Evolutionary conservation across 2,329 filamentous ascomycete species (phyloP).

Genomic region (Colletotrichum higginsianum): DNA sequence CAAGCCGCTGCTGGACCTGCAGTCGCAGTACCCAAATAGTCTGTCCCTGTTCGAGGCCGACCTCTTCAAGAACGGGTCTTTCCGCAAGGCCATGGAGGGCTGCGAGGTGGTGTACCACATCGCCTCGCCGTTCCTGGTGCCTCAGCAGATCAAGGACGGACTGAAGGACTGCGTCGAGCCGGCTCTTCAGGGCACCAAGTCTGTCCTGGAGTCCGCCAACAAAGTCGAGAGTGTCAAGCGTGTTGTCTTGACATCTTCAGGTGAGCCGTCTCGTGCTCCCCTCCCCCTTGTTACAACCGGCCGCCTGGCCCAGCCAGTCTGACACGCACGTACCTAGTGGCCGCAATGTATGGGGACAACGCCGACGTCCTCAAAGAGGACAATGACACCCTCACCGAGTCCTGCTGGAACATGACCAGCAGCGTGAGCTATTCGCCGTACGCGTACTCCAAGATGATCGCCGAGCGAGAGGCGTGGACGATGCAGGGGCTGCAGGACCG

Average conservation of each 20-base stretch:
- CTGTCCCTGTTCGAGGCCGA: constrained; percentile 50
- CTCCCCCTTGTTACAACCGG: too few relatives aligned
- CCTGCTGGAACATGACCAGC: constrained; percentile 18
- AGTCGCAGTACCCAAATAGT: constrained; percentile 35
- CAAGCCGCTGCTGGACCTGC: constrained; percentile 43
- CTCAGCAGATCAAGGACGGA: constrained; percentile 46
- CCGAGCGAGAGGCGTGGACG: constrained; percentile 44
- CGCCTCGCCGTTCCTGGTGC: constrained; percentile 52
- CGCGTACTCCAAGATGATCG: constrained; percentile 40
- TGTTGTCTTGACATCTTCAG: constrained; percentile 43
- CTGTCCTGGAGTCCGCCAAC: constrained; percentile 47
- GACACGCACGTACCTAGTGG: background rate
- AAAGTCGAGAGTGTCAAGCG: constrained; percentile 44
- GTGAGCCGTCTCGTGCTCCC: background rate
- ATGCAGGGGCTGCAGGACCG: constrained; percentile 35
- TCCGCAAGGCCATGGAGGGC: constrained; percentile 45
- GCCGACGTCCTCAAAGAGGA: constrained; percentile 5
- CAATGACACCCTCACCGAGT: constrained; percentile 13
- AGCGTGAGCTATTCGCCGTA: constrained; percentile 17
- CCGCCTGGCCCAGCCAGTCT: too few relatives aligned
- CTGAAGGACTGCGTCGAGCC: constrained; percentile 47
- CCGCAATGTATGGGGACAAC: constrained; percentile 9
- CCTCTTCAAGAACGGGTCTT: constrained; percentile 42
- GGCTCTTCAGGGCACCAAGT: constrained; percentile 46
- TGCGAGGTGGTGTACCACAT: constrained; percentile 52